A percentile compares a stretch with the other conserved stretches of the same genome.
Conservation (phyloP, 2,329 filamentous ascomycete genomes). For the Thelonectria rubi region DNA sequence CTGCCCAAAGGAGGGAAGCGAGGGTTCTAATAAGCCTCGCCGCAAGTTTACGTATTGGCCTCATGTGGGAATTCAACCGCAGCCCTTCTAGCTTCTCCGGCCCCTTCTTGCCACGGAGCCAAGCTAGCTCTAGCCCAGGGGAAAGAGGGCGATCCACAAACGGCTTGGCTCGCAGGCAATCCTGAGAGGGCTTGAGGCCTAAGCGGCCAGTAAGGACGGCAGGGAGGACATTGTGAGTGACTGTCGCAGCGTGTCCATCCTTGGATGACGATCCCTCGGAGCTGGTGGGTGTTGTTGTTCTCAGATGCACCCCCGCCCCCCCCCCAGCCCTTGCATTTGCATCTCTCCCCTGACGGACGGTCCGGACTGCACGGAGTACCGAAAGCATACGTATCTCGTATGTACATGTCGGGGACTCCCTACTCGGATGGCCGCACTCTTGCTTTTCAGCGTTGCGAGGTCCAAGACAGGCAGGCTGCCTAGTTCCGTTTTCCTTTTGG, state of each 20-base stretch:
- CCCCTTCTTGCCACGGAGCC: constrained; percentile 13
- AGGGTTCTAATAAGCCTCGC: constrained; percentile 40
- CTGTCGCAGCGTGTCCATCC: constrained; percentile 1
- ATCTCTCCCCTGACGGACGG: constrained; percentile 19
- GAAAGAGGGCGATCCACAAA: constrained; percentile 13
- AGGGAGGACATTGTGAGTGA: background rate
- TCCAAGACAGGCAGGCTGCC: background rate
- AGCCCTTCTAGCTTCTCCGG: constrained; percentile 31
- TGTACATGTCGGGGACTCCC: background rate
- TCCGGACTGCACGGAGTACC: constrained; percentile 16
- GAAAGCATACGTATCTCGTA: background rate
- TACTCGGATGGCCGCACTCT: constrained; percentile 27
- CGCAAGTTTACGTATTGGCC: constrained; percentile 32
- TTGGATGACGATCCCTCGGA: constrained; percentile 4
- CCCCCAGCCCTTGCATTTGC: background rate
- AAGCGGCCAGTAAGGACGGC: background rate
- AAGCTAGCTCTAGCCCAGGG: constrained; percentile 9
- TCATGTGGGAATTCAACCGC: constrained; percentile 37
- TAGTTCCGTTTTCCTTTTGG: constrained; percentile 27
- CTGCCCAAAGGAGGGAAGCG: constrained; percentile 32
- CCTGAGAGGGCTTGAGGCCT: constrained; percentile 7
- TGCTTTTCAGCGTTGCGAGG: constrained; percentile 31
- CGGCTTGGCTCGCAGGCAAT: constrained; percentile 12
- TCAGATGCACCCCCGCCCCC: background rate
- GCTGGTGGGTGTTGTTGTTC: background rate